These are phyloP conservation scores for Aspergillus brunneoviolaceus DNA, from an alignment of 2,329 filamentous ascomycete species.

Conservation along the genomic window DNA sequence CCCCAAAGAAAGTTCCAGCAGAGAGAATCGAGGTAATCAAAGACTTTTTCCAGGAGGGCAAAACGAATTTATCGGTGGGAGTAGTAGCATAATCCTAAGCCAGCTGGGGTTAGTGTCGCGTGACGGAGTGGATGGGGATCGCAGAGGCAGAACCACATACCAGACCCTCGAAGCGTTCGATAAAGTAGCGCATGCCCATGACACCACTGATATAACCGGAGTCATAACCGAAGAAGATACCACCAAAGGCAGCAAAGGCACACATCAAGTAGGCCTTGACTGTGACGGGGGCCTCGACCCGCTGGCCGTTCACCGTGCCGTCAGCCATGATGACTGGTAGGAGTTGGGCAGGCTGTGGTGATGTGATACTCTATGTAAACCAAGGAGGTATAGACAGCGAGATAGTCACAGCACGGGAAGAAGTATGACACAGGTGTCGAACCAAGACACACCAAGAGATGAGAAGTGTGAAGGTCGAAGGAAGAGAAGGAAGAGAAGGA, in stretches of 20 bases:
- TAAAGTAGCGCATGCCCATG: conserved; percentile 53
- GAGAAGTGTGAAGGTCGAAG: neutral
- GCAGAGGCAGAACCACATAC: conserved; percentile 20
- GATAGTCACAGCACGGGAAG: neutral
- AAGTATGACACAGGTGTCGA: neutral
- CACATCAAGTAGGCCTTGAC: conserved; percentile 61
- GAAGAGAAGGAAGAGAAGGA: neutral
- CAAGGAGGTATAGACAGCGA: neutral
- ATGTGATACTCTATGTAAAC: neutral
- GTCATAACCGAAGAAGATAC: conserved; percentile 62
- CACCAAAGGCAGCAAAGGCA: conserved; percentile 61
- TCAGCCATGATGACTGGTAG: conserved; percentile 27
- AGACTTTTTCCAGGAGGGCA: conserved; percentile 54
- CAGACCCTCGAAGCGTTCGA: conserved; percentile 36
- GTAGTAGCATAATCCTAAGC: conserved; percentile 30
- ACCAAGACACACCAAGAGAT: neutral
- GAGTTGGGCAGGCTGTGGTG: neutral
- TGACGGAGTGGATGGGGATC: neutral
- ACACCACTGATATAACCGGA: conserved; percentile 57
- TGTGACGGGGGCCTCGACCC: conserved; percentile 60
- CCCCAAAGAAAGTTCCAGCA: conserved; percentile 74
- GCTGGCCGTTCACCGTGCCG: conserved; percentile 50
- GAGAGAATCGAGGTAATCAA: conserved; percentile 76
- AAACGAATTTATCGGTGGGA: conserved; percentile 37
- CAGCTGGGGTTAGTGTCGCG: neutral